Evolutionary conservation across 2,329 filamentous ascomycete species (phyloP), one percentile per base, ranked within the genome.

Genomic region (Acarospora socialis): DNA sequence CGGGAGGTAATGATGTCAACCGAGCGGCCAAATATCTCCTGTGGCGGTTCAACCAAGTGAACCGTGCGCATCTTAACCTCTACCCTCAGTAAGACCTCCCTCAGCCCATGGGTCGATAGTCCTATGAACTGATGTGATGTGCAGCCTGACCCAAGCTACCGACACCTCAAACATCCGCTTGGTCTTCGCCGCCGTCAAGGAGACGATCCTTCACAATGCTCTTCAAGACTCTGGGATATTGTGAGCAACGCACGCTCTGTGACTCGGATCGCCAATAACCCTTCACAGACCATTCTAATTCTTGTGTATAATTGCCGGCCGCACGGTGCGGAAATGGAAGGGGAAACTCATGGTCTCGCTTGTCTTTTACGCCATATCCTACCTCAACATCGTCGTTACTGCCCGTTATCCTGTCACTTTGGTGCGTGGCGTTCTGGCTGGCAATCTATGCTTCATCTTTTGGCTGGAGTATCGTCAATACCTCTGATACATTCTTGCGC

Each of bases 11-110:
- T 54, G 90, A 98, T 56, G 86, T 95, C 49, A 95, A 95, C 56
- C 83, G 92, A 53, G 90, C 90, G 4, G 90, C 90, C 34, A 98
- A 98, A 56, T 98, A 98, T 51, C 67, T 98, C 18, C 67, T 98
- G 6, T 98, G 90, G 90, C 76, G 90, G 49, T 98, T 98, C 56
- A 98, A 95, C 48, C 90, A 98, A 59, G 90, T 98, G 42, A 98
- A 98, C 53, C 69, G 90, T 37, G 87, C 86, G 30, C 87, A 95
- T 57, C 66, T 98, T 26, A 95, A 95, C 51, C 66, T 98, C 33
- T 98, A 95, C 56, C 90, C 90, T 53, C 90, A 98, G 90, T 93
- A 71, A 60, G 83, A 70, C 3, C 31, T n/a, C 16, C n/a, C n/a
- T 7, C 17, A 15, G 8, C 20, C 5, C 7, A 18, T 18, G 8